These are phyloP conservation scores for Xerocomus nothofagi DNA, from an alignment of 1,284 basidiomycete species.

Conservation along the genomic window DNA sequence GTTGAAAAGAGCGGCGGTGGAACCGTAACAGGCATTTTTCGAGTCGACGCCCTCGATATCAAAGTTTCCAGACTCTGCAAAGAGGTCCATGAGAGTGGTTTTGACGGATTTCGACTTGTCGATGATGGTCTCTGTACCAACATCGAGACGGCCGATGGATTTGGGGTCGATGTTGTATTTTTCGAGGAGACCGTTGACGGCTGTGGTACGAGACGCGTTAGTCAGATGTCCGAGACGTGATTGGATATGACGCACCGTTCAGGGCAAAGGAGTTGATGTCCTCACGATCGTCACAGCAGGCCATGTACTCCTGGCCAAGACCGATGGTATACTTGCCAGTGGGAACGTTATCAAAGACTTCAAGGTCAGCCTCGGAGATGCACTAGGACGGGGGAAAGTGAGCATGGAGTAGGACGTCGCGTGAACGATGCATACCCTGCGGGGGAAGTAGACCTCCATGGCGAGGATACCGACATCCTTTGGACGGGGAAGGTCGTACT, in stretches of 20 bases:
- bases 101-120: constrained; percentile 99
- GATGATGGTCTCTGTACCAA: constrained; percentile 98
- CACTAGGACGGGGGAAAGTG: constrained; percentile 51
- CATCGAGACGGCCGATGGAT: constrained; percentile 95
- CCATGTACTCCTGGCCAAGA: constrained; percentile 98
- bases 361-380: constrained; percentile 93
- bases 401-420: constrained; percentile 18
- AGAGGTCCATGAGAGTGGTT: constrained; percentile 98
- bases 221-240: background rate
- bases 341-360: constrained; percentile 93
- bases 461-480: constrained; percentile 91
- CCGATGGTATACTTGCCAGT: constrained; percentile 99
- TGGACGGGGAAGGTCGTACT: constrained; percentile 53
- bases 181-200: constrained; percentile 83
- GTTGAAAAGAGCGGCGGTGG: constrained; percentile 97
- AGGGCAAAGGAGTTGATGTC: constrained; percentile 99
- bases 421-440: constrained; percentile 61
- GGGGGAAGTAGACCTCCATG: constrained; percentile 93
- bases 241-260: constrained; percentile 64
- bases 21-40: constrained; percentile 99
- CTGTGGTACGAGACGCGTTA: constrained; percentile 39
- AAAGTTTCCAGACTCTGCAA: constrained; percentile 87
- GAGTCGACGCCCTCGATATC: constrained; percentile 99
- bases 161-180: constrained; percentile 97
- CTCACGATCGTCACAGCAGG: constrained; percentile 95